Evolutionary conservation across 31 red algal genomes (phyloP).

Genomic region (Porphyra umbilicalis): DNA sequence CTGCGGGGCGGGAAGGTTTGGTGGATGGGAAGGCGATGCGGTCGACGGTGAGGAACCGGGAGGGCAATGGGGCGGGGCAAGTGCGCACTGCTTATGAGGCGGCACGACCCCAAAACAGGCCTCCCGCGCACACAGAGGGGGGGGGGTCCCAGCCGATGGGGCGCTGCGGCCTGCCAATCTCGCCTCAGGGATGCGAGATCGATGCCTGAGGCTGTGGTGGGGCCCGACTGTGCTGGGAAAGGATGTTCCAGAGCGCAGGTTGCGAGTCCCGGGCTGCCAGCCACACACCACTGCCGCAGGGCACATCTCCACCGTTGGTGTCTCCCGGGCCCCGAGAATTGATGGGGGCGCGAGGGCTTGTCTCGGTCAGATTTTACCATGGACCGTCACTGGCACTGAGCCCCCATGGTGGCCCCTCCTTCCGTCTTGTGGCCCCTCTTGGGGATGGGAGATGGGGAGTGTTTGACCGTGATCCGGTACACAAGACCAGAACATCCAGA

Average conservation of each 20-base stretch:
- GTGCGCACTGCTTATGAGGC: not conserved
- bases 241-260: not conserved
- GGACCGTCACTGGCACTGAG: too few species aligned
- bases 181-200: not conserved
- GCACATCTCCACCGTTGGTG: too few species aligned
- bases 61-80: not conserved
- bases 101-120: not conserved
- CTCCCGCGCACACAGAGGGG: not conserved
- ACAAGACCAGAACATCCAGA: too few species aligned
- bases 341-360: too few species aligned
- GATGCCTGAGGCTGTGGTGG: conserved; percentile 1
- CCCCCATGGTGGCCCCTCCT: too few species aligned
- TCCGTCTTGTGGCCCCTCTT: too few species aligned
- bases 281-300: not conserved
- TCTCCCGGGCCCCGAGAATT: too few species aligned
- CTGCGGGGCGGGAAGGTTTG: not conserved
- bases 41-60: not conserved
- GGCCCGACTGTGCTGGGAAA: not conserved
- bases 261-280: not conserved
- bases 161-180: not conserved
- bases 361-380: not conserved
- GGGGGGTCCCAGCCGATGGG: not conserved
- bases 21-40: too few species aligned
- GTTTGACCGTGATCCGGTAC: too few species aligned
- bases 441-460: too few species aligned